Evolutionary conservation across 768 basidiomycete genomes (phyloP).

Genomic region (Auricularia auricula-judae): DNA sequence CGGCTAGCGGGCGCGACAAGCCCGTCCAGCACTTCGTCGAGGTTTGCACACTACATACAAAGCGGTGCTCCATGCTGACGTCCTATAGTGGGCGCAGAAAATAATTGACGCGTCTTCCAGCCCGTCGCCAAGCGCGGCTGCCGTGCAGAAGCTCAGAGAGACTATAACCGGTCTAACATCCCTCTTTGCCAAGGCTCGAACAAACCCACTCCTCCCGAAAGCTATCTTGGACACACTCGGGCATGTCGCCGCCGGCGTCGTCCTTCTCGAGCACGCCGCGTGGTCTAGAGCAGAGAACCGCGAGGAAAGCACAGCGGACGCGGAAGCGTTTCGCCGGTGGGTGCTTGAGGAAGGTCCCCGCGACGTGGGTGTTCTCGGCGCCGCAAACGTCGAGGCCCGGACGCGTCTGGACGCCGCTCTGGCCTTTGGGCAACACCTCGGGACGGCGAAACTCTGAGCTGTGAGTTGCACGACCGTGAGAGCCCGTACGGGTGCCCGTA

Average conservation of each 20-base stretch:
- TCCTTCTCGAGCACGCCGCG: conserved; percentile 57
- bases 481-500: too few species aligned
- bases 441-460: too few species aligned
- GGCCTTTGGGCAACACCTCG: too few species aligned
- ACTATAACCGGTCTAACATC: conserved; percentile 30
- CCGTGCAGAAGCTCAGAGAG: conserved; percentile 19
- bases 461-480: too few species aligned
- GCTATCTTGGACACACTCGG: conserved; percentile 51
- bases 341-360: conserved; percentile 21
- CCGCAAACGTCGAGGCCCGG: not conserved
- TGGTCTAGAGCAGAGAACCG: conserved; percentile 34
- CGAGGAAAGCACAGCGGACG: conserved; percentile 28
- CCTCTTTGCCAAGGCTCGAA: conserved; percentile 30
- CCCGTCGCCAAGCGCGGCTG: conserved; percentile 14
- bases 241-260: conserved; percentile 38
- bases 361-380: not conserved
- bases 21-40: conserved; percentile 36
- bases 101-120: conserved; percentile 29
- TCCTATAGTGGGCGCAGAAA: conserved; percentile 39
- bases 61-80: not conserved
- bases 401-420: too few species aligned
- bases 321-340: conserved; percentile 46
- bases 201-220: conserved; percentile 37
- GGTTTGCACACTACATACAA: conserved; percentile 20
- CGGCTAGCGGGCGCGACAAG: conserved; percentile 30